These are phyloP conservation scores for Nakazawaea holstii DNA, from an alignment of 805 yeast genomes.

Conservation along the genomic window DNA sequence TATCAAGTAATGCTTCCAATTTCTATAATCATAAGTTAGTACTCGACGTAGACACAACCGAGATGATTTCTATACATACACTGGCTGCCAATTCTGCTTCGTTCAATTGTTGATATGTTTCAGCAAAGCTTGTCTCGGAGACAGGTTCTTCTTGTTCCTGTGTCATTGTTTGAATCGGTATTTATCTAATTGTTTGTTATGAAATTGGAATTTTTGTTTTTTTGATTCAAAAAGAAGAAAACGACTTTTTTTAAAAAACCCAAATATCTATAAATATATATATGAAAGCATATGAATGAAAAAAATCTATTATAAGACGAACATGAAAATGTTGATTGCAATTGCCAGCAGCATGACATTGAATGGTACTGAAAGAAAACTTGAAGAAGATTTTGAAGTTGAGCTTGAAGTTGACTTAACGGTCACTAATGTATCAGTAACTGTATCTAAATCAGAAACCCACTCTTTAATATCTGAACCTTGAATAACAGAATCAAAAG, in stretches of 20 bases:
- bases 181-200: too few species aligned
- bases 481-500: conserved; percentile 39
- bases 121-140: conserved; percentile 35
- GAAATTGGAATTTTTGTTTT: neutral
- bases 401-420: neutral
- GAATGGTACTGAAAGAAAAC: neutral
- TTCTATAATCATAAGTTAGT: conserved; percentile 18
- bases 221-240: neutral
- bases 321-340: neutral
- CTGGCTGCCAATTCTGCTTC: conserved; percentile 67
- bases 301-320: neutral
- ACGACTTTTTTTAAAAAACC: neutral
- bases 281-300: too few species aligned
- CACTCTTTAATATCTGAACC: conserved; percentile 40
- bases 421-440: neutral
- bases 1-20: conserved; percentile 61
- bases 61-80: conserved; percentile 22
- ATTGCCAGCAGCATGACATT: neutral
- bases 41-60: neutral
- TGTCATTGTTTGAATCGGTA: conserved; percentile 21
- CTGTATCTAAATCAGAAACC: conserved; percentile 22
- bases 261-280: neutral
- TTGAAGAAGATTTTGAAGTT: neutral
- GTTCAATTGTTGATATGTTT: conserved; percentile 52
- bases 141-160: conserved; percentile 21